Evolutionary conservation across 1,284 basidiomycete genomes (phyloP).

Genomic region (Sanghuangporus weigelae): DNA sequence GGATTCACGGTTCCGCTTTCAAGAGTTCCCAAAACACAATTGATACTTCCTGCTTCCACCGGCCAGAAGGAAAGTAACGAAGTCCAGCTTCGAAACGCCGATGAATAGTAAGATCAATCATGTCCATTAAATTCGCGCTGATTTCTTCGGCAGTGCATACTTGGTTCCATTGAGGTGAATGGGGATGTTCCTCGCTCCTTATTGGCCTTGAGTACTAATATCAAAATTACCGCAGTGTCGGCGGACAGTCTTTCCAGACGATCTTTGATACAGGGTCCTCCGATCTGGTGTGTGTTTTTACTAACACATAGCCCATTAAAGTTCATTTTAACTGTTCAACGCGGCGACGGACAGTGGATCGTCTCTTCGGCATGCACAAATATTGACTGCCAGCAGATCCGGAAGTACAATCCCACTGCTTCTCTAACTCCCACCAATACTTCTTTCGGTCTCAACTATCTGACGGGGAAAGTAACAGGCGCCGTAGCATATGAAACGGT

Average conservation of each 20-base stretch:
- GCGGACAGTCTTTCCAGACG: constrained; percentile 44
- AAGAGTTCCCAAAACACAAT: constrained; percentile 1
- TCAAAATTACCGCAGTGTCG: constrained; percentile 27
- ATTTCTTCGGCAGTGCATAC: constrained; percentile 31
- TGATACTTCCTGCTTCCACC: neutral
- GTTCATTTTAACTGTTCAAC: constrained; percentile 10
- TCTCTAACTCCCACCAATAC: neutral
- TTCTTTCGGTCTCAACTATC: constrained; percentile 15
- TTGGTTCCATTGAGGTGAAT: constrained; percentile 33
- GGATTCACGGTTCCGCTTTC: constrained; percentile 13
- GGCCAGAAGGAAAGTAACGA: neutral
- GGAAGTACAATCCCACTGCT: constrained; percentile 27
- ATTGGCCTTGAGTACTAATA: neutral
- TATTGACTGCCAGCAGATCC: constrained; percentile 29
- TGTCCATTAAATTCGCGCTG: neutral
- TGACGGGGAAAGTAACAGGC: constrained; percentile 14
- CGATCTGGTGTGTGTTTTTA: constrained; percentile 34
- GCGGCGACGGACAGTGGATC: constrained; percentile 29
- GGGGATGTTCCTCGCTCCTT: constrained; percentile 4
- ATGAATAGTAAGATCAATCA: constrained; percentile 9
- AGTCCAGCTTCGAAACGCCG: constrained; percentile 1
- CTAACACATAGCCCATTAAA: neutral
- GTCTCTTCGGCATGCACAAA: constrained; percentile 31
- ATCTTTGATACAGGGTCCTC: constrained; percentile 55
- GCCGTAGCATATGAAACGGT: constrained; percentile 15